phyloP scores from a whole-genome alignment of 306 rosid species.

The Vigna nakashimae region DNA sequence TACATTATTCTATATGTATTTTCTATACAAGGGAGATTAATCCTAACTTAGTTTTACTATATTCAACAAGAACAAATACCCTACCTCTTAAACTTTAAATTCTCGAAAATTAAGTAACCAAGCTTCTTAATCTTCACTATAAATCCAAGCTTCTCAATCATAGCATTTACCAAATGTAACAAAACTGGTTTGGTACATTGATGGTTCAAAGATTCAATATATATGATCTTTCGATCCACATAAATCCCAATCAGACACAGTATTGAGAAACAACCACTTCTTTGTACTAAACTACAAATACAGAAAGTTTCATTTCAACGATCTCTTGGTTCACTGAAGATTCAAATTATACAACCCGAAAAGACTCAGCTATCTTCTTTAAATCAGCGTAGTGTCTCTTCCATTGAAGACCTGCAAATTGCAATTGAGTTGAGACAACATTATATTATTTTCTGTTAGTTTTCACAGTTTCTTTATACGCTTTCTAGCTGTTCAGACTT shows the following conservation, averaged over 20 bases:
- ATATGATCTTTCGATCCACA: slow-evolving; percentile 32
- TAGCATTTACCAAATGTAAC: slow-evolving; percentile 33
- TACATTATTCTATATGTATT: too few species aligned
- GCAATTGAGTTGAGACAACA: slow-evolving; percentile 41
- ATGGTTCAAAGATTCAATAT: slow-evolving; percentile 11
- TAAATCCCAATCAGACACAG: slow-evolving; percentile 33
- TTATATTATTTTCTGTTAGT: slow-evolving; percentile 8
- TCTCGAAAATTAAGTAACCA: not conserved
- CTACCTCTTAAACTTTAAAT: not conserved
- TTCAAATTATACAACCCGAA: slow-evolving; percentile 67
- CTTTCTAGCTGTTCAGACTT: slow-evolving; percentile 35
- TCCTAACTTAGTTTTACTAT: too few species aligned
- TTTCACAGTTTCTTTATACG: not conserved
- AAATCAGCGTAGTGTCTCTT: slow-evolving; percentile 85
- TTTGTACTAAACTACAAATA: slow-evolving; percentile 31
- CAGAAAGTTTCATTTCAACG: slow-evolving; percentile 21
- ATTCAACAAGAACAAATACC: not conserved
- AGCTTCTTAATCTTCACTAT: not conserved
- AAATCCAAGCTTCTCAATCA: not conserved
- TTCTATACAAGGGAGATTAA: too few species aligned
- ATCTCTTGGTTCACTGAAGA: slow-evolving; percentile 38
- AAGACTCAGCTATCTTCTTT: slow-evolving; percentile 76
- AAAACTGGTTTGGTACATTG: slow-evolving; percentile 26
- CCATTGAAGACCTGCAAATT: slow-evolving; percentile 97
- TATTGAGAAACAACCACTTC: slow-evolving; percentile 32